A percentile compares a stretch with the other conserved stretches of the same genome.
These are phyloP conservation scores for Pseudogymnoascus sp. DNA, from an alignment of 2,329 filamentous ascomycete genomes.

Conservation along the genomic window DNA sequence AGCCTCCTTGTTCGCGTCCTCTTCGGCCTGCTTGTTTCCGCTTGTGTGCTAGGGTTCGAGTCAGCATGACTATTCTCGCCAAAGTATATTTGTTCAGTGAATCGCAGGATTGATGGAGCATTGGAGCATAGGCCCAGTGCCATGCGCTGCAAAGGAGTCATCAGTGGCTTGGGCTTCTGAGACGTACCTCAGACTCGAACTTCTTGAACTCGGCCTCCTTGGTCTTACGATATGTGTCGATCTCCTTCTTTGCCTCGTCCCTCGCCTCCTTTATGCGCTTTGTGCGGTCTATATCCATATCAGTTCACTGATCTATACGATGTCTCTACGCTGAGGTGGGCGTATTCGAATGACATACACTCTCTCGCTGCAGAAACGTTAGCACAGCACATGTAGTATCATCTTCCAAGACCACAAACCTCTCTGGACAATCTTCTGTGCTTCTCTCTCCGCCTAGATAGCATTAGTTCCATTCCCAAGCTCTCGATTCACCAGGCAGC, in stretches of 20 bases:
- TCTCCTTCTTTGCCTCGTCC: conserved; percentile 95
- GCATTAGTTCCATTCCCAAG: conserved; percentile 30
- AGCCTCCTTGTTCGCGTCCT: conserved; percentile 72
- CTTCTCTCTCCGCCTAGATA: conserved; percentile 84
- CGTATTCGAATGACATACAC: conserved; percentile 52
- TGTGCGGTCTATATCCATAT: conserved; percentile 62
- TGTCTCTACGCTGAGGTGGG: background rate
- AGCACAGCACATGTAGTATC: conserved; percentile 18
- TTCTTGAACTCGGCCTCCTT: conserved; percentile 95
- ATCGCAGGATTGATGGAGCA: background rate
- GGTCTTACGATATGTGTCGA: conserved; percentile 79
- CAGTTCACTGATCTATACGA: background rate
- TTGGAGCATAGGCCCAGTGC: background rate
- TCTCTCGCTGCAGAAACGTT: conserved; percentile 61
- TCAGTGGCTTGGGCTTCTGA: background rate
- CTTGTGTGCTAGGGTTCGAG: conserved; percentile 64
- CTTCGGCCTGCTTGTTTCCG: conserved; percentile 78
- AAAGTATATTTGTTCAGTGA: background rate
- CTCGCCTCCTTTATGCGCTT: conserved; percentile 96
- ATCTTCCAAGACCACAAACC: conserved; percentile 44
- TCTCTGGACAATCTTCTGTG: conserved; percentile 98
- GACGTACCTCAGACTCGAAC: conserved; percentile 66
- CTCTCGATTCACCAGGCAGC: conserved; percentile 29
- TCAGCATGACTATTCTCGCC: background rate
- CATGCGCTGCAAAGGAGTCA: background rate